Evolutionary conservation across 2,329 filamentous ascomycete genomes (phyloP), one percentile per base, ranked within the genome.

Genomic region (Claviceps pazoutovae): DNA sequence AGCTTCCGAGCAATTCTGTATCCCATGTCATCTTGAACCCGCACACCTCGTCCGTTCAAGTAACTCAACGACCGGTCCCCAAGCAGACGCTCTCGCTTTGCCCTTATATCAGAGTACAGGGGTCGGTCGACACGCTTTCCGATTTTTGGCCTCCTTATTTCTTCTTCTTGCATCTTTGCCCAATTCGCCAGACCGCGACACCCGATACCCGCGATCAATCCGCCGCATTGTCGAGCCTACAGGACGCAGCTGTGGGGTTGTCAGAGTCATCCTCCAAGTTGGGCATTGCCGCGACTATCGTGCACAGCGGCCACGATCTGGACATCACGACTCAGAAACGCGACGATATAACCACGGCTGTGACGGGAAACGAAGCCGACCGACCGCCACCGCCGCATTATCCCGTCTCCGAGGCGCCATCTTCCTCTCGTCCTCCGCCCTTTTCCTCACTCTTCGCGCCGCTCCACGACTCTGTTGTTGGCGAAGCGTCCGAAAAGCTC

Each of bases 371-470:
- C 61, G 57, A 65, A 54, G 54, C 63, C 56, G 67, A 68, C 55
- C 72, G 69, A 56, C 75, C 74, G 53, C 78, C 78, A 50, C 80
- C 79, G 57, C 79, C 80, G 49, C 74, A 74, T 62, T 83, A 83
- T 66, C 77, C 77, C 54, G 66, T 68, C 55, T 75, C 75, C 52
- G 77, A 80, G 64, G 69, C 74, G 38, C 76, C 74, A 50, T 70
- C 71, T 53, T 70, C 71, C 53, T 74, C 73, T 48, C 71, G 70
- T 43, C 78, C 76, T 52, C 79, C 78, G 55, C 74, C 79, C 36
- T 82, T 82, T 61, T 81, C 76, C 53, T 80, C 78, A 54, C 74
- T 82, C 66, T 81, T 77, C 65, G 68, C 69, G 42, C 68, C 68
- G 56, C 55, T 58, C 17, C 57, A 59, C 55, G 66, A 70, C 63